These are phyloP conservation scores for Epicoccum nigrum DNA, from an alignment of 2,329 filamentous ascomycete species.

Conservation along the genomic window DNA sequence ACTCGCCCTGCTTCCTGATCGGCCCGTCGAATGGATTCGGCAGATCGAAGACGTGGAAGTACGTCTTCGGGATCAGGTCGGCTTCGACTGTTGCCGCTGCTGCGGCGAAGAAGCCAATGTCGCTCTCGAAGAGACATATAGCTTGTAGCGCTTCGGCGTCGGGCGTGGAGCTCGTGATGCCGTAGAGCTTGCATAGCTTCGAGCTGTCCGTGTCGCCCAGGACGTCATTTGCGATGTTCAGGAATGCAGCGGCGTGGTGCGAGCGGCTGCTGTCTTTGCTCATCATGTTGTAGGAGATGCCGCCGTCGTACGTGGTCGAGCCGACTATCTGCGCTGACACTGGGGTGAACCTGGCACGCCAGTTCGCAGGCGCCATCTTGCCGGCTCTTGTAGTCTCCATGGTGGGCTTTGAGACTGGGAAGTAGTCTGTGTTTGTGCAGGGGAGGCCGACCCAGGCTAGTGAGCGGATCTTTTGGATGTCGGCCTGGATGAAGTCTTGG, in stretches of 20 bases:
- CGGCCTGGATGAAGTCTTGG: constrained; percentile 12
- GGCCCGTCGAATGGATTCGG: constrained; percentile 23
- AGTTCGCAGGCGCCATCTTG: constrained; percentile 6
- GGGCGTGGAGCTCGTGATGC: neutral
- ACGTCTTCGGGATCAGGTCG: constrained; percentile 16
- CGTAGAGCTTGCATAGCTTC: constrained; percentile 11
- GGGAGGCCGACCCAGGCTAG: constrained; percentile 24
- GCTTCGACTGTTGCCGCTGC: constrained; percentile 15
- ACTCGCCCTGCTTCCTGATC: constrained; percentile 16
- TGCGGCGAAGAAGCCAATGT: constrained; percentile 27
- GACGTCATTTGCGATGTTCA: constrained; percentile 7
- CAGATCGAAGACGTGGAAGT: constrained; percentile 27
- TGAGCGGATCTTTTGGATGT: constrained; percentile 15
- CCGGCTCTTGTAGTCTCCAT: constrained; percentile 9
- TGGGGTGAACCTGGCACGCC: constrained; percentile 4
- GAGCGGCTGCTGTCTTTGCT: constrained; percentile 11
- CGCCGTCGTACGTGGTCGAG: constrained; percentile 24
- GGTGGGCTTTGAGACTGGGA: constrained; percentile 16
- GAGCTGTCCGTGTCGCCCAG: constrained; percentile 1
- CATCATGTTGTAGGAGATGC: constrained; percentile 28
- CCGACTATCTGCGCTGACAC: constrained; percentile 23
- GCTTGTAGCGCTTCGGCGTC: constrained; percentile 20
- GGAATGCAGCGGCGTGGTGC: constrained; percentile 9
- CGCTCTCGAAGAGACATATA: constrained; percentile 26
- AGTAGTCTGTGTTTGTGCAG: constrained; percentile 14